Base-by-base conservation (phyloP, 2,329 filamentous ascomycete species). In the Aspergillus tanneri region DNA sequence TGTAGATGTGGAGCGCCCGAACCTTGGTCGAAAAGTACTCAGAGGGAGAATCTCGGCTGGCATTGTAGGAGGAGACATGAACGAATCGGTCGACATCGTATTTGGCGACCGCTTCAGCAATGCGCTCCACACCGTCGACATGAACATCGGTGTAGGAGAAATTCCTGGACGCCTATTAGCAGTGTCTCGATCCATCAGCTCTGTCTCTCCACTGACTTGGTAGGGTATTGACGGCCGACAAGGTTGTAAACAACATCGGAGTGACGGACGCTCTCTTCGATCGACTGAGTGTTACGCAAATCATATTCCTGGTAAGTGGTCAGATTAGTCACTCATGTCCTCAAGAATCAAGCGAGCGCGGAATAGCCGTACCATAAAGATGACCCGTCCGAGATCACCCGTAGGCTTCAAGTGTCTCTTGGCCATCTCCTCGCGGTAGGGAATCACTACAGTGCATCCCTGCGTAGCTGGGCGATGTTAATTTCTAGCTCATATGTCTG, bases 201-300 rank as follows among this genome's bases (percentile, higher is more conserved):
- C 12, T 22, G 27, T n/a, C 35, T 10, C 12, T 5, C 41, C 24
- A 68, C 80, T 63, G 76, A 90, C 88, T 99, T 99, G 62, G 93
- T 99, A 56, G 92, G 88, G 71, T 97, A 97, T 71, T 92, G 87
- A 55, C 92, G 87, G 57, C 93, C 93, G 65, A 96, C 81, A 61
- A 99, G 78, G 74, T 99, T 99, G 79, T 95, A 96, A 57, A 99
- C 93, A 54, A 96, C 87, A 68, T 99, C 93, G 34, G 92, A 97
- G 72, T 99, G 93, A 63, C 93, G 83, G 44, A 99, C 91, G 64
- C 89, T 93, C 73, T 96, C 91, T 70, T 99, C 93, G 62, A 99
- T 93, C 23, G 92, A 97, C 60, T 87, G 80, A 34, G 90, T 97
- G 74, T 99, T 99, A 66, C 85, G 86, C 52, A 99, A 80, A 66